Percentiles rank a stretch among this genome's conserved stretches.
Evolutionary conservation across 1,284 basidiomycete species (phyloP).

Genomic region (Mycosarcoma maydis): DNA sequence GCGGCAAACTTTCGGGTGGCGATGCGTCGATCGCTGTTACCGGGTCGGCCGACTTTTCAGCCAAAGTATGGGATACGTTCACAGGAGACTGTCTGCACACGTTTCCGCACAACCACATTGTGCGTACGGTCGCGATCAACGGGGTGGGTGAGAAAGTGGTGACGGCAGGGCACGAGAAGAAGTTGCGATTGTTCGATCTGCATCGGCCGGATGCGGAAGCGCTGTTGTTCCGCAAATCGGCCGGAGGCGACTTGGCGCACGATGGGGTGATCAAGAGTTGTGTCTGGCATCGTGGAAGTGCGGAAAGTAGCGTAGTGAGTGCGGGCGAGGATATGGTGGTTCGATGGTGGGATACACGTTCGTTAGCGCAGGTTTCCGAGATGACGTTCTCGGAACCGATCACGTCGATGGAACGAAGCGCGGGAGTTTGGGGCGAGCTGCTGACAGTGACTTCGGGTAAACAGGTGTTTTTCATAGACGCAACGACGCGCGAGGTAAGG

Average conservation of each 20-base stretch:
- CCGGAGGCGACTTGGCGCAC: conserved; percentile 69
- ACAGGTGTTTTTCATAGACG: conserved; percentile 80
- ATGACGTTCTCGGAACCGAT: conserved; percentile 82
- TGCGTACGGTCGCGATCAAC: conserved; percentile 89
- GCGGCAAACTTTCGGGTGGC: conserved; percentile 84
- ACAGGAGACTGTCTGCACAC: conserved; percentile 86
- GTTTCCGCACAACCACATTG: conserved; percentile 97
- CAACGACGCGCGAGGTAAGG: conserved; percentile 26
- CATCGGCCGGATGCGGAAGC: conserved; percentile 77
- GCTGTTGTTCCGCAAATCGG: conserved; percentile 76
- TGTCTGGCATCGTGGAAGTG: conserved; percentile 78
- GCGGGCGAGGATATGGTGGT: conserved; percentile 91
- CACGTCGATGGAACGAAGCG: conserved; percentile 83
- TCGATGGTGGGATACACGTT: conserved; percentile 94
- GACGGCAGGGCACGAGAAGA: conserved; percentile 98
- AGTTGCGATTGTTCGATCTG: conserved; percentile 92
- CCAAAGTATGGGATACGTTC: conserved; percentile 98
- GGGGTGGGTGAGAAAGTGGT: conserved; percentile 76
- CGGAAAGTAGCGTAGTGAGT: conserved; percentile 77
- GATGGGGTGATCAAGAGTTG: conserved; percentile 91
- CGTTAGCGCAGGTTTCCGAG: conserved; percentile 76
- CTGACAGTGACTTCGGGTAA: conserved; percentile 90
- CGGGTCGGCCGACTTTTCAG: conserved; percentile 96
- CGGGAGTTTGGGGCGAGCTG: conserved; percentile 82
- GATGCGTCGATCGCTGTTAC: conserved; percentile 79